A percentile compares a stretch with the other conserved stretches of the same genome.
phyloP scores from a whole-genome alignment of 1,139 yeast genomes.

The Debaryomycetaceae sp. region DNA sequence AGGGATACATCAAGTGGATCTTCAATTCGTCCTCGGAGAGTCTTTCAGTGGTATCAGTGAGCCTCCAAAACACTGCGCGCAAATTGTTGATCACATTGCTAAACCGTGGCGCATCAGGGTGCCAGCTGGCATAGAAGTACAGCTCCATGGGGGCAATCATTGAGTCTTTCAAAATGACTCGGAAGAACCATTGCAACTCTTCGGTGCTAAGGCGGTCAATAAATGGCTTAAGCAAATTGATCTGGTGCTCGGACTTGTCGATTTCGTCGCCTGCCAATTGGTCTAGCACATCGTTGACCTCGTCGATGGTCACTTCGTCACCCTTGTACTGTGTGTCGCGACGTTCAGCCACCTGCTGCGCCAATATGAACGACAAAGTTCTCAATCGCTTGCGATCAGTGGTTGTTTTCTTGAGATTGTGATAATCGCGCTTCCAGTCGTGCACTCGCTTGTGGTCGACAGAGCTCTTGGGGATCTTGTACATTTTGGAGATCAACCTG shows the following conservation, averaged over 20 bases:
- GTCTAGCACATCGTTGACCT: slow-evolving; percentile 57
- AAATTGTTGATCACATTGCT: slow-evolving; percentile 67
- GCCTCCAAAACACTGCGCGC: slow-evolving; percentile 54
- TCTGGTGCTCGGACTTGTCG: slow-evolving; percentile 31
- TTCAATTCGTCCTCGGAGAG: slow-evolving; percentile 41
- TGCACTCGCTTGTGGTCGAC: slow-evolving; percentile 30
- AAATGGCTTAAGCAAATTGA: slow-evolving; percentile 43
- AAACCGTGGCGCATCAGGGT: slow-evolving; percentile 70
- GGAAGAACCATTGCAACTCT: slow-evolving; percentile 69
- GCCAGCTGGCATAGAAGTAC: slow-evolving; percentile 64
- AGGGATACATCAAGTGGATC: slow-evolving; percentile 50
- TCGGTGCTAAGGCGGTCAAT: slow-evolving; percentile 53
- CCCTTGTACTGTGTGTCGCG: slow-evolving; percentile 28
- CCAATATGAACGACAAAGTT: slow-evolving; percentile 42
- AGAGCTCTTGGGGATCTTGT: slow-evolving; percentile 31
- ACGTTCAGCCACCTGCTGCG: slow-evolving; percentile 44
- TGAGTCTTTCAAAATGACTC: slow-evolving; percentile 59
- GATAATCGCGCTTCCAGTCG: slow-evolving; percentile 39
- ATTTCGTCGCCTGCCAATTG: slow-evolving; percentile 26
- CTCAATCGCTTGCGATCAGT: slow-evolving; percentile 28
- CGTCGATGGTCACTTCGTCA: slow-evolving; percentile 43
- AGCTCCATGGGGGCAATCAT: slow-evolving; percentile 59
- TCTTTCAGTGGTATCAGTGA: slow-evolving; percentile 45
- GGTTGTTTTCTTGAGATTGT: slow-evolving; percentile 23
- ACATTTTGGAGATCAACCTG: slow-evolving; percentile 34